These are phyloP conservation scores for Jackrogersella multiformis DNA, from an alignment of 495 filamentous ascomycete species.

Conservation along the genomic window DNA sequence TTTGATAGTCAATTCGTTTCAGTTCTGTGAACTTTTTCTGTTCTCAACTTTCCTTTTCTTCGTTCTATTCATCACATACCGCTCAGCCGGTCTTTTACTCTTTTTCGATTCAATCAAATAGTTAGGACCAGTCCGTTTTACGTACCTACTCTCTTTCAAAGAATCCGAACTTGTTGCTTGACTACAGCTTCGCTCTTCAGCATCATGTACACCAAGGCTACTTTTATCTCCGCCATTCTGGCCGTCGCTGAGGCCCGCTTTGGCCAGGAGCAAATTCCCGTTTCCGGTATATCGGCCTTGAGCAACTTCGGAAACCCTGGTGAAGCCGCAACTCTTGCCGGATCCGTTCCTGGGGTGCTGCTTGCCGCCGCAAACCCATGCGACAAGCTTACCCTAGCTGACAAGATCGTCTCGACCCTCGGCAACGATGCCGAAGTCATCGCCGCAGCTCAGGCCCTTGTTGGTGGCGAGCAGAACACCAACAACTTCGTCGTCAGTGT, in stretches of 20 bases:
- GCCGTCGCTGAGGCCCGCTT: conserved; percentile 64
- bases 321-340: conserved; percentile 64
- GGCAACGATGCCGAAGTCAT: conserved; percentile 62
- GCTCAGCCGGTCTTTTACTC: conserved; percentile 52
- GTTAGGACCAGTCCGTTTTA: conserved; percentile 51
- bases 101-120: conserved; percentile 18
- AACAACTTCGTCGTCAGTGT: conserved; percentile 66
- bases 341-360: conserved; percentile 60
- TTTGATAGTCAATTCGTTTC: conserved; percentile 48
- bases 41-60: conserved; percentile 42
- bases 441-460: conserved; percentile 64
- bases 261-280: conserved; percentile 61
- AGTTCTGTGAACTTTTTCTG: conserved; percentile 60
- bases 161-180: conserved; percentile 36
- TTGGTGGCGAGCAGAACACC: conserved; percentile 74
- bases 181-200: conserved; percentile 31
- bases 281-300: conserved; percentile 54
- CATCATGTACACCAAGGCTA: conserved; percentile 59
- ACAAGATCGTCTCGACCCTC: conserved; percentile 65
- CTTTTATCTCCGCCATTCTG: conserved; percentile 53
- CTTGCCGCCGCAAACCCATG: conserved; percentile 67
- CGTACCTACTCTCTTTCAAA: conserved; percentile 39
- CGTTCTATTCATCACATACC: conserved; percentile 51
- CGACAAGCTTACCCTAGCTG: conserved; percentile 67
- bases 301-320: conserved; percentile 60